A percentile compares a stretch with the other conserved stretches of the same genome.
Conservation (phyloP, 2,329 filamentous ascomycete species). For the Sclerotinia minor region DNA sequence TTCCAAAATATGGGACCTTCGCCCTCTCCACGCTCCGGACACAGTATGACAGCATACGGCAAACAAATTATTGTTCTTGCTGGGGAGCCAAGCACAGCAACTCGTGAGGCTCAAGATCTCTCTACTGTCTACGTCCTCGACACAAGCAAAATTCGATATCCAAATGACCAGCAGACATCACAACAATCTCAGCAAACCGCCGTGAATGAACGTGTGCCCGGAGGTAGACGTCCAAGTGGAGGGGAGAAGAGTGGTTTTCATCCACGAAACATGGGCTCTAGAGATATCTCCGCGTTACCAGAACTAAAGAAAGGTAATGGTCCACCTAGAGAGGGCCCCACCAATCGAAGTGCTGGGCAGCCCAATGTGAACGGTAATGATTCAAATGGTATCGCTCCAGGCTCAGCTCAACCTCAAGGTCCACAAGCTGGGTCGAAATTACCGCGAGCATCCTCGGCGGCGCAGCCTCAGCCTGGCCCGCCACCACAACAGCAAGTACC, state of each 20-base stretch:
- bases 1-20: slow-evolving; percentile 99
- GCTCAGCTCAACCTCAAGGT: slow-evolving; percentile 42
- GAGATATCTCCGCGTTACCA: slow-evolving; percentile 36
- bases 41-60: slow-evolving; percentile 94
- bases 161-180: slow-evolving; percentile 62
- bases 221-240: slow-evolving; percentile 46
- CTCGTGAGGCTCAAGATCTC: slow-evolving; percentile 77
- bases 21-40: slow-evolving; percentile 87
- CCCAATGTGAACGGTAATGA: slow-evolving; percentile 44
- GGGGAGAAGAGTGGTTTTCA: slow-evolving; percentile 42
- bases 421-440: slow-evolving; percentile 53
- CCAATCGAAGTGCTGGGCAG: slow-evolving; percentile 41
- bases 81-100: slow-evolving; percentile 88
- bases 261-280: slow-evolving; percentile 36
- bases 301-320: slow-evolving; percentile 54
- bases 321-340: slow-evolving; percentile 47
- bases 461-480: slow-evolving; percentile 61
- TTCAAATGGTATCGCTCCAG: slow-evolving; percentile 41
- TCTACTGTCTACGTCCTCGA: slow-evolving; percentile 90
- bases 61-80: slow-evolving; percentile 91
- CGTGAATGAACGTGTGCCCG: slow-evolving; percentile 45
- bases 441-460: slow-evolving; percentile 59
- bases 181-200: slow-evolving; percentile 44
- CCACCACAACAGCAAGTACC: slow-evolving; percentile 65
- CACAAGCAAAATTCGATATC: slow-evolving; percentile 94